Conservation (phyloP, 179 eudicot species). For the Carnegiea gigantea region DNA sequence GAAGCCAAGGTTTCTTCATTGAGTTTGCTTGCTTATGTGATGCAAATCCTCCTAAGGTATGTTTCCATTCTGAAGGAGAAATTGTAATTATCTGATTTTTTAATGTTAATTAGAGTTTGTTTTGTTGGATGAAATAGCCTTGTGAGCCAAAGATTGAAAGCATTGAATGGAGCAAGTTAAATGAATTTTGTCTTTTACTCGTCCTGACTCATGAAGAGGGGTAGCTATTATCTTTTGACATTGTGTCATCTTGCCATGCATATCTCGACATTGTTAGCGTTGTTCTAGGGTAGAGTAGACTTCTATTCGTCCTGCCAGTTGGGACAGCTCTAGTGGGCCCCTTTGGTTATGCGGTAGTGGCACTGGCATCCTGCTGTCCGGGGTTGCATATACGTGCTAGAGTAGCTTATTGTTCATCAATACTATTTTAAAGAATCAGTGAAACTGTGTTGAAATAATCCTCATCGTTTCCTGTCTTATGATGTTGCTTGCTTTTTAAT, state of each 20-base stretch:
- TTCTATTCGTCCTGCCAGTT: neutral
- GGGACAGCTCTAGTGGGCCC: neutral
- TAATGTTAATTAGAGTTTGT: neutral
- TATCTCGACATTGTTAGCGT: neutral
- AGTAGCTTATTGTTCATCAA: neutral
- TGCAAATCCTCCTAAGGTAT: constrained; percentile 69
- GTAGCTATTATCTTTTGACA: neutral
- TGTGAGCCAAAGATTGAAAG: neutral
- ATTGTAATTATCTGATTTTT: neutral
- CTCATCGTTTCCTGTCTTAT: neutral
- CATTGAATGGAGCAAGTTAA: neutral
- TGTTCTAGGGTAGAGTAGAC: neutral
- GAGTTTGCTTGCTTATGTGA: constrained; percentile 49
- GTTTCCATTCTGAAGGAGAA: constrained; percentile 11
- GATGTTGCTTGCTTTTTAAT: too few species aligned
- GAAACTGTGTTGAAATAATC: neutral
- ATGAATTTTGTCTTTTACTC: neutral
- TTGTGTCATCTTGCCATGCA: neutral
- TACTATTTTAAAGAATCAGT: neutral
- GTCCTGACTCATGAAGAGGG: neutral
- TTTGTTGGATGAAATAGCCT: neutral
- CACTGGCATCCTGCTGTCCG: neutral
- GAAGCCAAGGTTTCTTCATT: constrained; percentile 49
- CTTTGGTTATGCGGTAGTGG: neutral
- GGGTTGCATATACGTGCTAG: neutral